A percentile compares a stretch with the other conserved stretches of the same genome.
These are phyloP conservation scores for Camellia granthamiana DNA, from an alignment of 148 eudicot genomes.

Conservation along the genomic window DNA sequence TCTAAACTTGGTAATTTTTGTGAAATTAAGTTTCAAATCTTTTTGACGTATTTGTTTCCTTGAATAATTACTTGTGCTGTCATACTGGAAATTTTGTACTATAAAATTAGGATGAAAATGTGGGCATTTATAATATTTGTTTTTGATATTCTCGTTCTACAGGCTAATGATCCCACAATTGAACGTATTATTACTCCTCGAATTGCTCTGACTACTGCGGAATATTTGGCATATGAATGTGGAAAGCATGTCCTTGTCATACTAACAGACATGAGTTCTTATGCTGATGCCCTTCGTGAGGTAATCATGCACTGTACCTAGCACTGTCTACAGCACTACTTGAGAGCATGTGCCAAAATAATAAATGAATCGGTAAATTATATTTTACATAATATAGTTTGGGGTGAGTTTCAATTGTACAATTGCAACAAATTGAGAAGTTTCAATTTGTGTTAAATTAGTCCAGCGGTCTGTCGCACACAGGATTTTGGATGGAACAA, in stretches of 20 bases:
- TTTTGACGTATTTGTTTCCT: slow-evolving; percentile 5
- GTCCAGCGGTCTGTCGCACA: background rate
- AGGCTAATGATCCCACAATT: slow-evolving; percentile 99
- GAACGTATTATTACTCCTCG: slow-evolving; percentile 99
- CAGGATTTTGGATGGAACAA: too few relatives aligned
- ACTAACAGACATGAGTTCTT: slow-evolving; percentile 97
- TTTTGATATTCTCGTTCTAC: slow-evolving; percentile 22
- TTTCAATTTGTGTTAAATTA: background rate
- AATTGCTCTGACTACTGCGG: slow-evolving; percentile 97
- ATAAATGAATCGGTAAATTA: background rate
- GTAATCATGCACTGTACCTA: slow-evolving; percentile 34
- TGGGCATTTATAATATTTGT: background rate
- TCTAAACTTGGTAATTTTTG: slow-evolving; percentile 65
- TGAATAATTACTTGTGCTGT: background rate
- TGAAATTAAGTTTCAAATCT: background rate
- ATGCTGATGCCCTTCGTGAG: slow-evolving; percentile 99
- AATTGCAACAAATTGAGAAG: too few relatives aligned
- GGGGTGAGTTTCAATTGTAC: too few relatives aligned
- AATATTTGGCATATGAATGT: slow-evolving; percentile 97
- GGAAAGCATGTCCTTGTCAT: slow-evolving; percentile 99
- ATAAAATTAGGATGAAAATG: background rate
- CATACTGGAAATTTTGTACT: background rate
- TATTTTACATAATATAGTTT: background rate
- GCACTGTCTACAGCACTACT: background rate
- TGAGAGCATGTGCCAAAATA: background rate